Base-by-base conservation (phyloP, 345 rosid genomes). In the Carallia pectinifolia region DNA sequence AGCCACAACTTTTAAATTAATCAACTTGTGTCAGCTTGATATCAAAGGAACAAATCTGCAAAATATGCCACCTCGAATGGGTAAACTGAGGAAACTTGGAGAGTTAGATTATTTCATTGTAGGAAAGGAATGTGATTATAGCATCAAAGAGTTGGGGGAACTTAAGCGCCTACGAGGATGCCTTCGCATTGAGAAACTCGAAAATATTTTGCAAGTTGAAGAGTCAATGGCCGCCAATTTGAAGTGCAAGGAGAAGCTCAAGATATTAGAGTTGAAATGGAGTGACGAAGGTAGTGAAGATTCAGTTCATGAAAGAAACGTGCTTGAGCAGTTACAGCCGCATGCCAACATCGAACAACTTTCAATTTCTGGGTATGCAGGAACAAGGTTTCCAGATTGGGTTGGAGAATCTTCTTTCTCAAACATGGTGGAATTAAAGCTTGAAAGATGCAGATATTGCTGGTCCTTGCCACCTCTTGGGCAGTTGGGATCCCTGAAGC, bases 381-480 rank as follows among this genome's bases (percentile, higher is more conserved):
- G 73, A 16, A 53, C 66, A 1, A 53, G 29, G 8, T 70, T 70
- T 53, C 38, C 74, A 62, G 19, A 53, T 37, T 62, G 62, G 62
- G 27, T 62, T 0, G 67, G 74, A 7, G 52, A 61, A 29, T 62
- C 61, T 7, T 52, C 37, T 27, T 19, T 54, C 31, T n/a, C 31
- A 10, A 19, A 54, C 23, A n/a, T 19, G 29, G 31, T 54, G 12
- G 23, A 19, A n/a, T 55, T 55, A 12, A 19, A 55, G 30, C 31
- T 55, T 6, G 31, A 23, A 29, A 29, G 59, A 23, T 7, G 59
- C 19, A 23, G 6, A 23, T 19, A 55, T 12, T 55, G 59, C 30
- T 55, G 2, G 30, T 23, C 31, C 59, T 1, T 55, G 5, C 59
- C 15, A 23, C 58, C 58, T 3, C 58, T 55, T 55, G 59, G 59